phyloP scores from a whole-genome alignment of 441 rosid species.

The Pelargonium myrrhifolium region DNA sequence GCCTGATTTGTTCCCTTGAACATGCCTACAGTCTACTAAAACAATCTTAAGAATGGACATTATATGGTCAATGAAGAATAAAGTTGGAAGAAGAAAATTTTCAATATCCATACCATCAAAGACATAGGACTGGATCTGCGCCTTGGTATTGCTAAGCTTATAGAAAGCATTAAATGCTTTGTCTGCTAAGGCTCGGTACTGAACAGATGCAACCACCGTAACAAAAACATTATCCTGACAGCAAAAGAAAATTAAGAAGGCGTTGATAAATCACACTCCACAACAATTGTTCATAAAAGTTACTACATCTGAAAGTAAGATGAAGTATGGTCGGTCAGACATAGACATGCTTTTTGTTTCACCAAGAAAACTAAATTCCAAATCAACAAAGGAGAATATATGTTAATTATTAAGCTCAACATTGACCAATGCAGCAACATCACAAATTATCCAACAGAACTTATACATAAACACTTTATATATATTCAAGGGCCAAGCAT shows the following conservation, averaged over 20 bases:
- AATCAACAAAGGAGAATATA: no score
- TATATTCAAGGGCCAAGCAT: no score
- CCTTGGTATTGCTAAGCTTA: constrained; percentile 59
- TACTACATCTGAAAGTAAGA: no score
- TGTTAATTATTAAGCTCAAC: no score
- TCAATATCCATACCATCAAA: constrained; percentile 45
- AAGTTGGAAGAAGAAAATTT: not conserved
- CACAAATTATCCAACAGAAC: not conserved
- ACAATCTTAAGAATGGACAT: not conserved
- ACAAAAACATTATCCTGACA: constrained; percentile 82
- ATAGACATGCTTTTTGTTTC: no score
- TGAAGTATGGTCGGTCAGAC: no score
- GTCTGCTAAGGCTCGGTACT: constrained; percentile 56
- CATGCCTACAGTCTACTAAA: no score
- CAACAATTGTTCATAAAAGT: not conserved
- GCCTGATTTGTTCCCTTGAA: no score
- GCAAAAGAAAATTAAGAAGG: not conserved
- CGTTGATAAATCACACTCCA: no score
- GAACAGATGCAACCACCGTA: constrained; percentile 65
- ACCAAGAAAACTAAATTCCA: no score
- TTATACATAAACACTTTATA: no score
- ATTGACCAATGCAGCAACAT: no score
- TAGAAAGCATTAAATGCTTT: constrained; percentile 62
- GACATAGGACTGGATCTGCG: constrained; percentile 66
- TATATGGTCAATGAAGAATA: not conserved